Percentiles rank a stretch among this genome's conserved stretches.
These are phyloP conservation scores for Aspergillus sp. DNA, from an alignment of 2,329 filamentous ascomycete genomes.

Conservation along the genomic window DNA sequence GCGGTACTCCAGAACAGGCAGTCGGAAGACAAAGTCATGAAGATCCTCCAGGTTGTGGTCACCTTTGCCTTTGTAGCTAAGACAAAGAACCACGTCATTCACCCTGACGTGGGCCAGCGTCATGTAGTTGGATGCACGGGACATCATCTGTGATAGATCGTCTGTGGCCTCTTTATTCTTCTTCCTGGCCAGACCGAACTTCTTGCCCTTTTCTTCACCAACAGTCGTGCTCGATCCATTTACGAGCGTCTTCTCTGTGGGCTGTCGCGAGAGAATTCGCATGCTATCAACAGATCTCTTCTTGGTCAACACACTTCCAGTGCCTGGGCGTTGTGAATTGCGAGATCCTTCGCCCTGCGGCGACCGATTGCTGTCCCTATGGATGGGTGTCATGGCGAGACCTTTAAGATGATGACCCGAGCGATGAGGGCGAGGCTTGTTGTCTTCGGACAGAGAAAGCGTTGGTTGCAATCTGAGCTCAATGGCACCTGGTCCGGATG, in stretches of 20 bases:
- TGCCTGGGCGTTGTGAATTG: constrained; percentile 24
- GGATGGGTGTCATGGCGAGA: constrained; percentile 33
- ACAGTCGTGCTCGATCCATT: constrained; percentile 26
- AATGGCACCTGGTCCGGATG: constrained; percentile 68
- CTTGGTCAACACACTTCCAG: constrained; percentile 31
- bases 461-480: constrained; percentile 83
- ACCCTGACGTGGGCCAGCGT: constrained; percentile 94
- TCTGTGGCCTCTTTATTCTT: constrained; percentile 69
- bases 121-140: constrained; percentile 93
- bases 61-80: constrained; percentile 94
- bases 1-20: constrained; percentile 90
- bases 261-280: constrained; percentile 31
- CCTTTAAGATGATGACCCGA: constrained; percentile 25
- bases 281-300: constrained; percentile 44
- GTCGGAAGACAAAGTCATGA: constrained; percentile 93
- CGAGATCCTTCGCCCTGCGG: constrained; percentile 15
- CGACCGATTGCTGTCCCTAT: constrained; percentile 25
- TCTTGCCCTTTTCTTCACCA: constrained; percentile 48
- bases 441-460: constrained; percentile 54
- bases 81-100: constrained; percentile 88
- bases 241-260: constrained; percentile 36
- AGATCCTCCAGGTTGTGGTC: constrained; percentile 96
- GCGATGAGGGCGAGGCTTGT: constrained; percentile 26
- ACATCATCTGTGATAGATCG: constrained; percentile 95
- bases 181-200: constrained; percentile 44